phyloP scores from a whole-genome alignment of 352 stramenopile species.

The Globisporangium takayamanum region DNA sequence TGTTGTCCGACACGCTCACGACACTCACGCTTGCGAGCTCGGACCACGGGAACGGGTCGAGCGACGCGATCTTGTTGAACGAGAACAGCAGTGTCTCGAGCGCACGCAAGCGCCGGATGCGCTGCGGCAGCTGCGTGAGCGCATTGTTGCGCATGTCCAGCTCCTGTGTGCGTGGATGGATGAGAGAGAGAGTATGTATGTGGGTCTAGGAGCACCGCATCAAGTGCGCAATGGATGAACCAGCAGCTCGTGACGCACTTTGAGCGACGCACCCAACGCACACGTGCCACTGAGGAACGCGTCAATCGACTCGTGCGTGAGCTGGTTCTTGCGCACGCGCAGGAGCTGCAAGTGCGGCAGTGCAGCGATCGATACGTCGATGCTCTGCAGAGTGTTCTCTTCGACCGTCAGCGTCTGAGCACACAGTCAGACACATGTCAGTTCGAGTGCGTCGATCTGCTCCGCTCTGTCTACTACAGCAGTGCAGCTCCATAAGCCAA shows the following conservation, averaged over 20 bases:
- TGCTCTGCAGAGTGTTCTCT: constrained; percentile 48
- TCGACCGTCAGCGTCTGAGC: constrained; percentile 56
- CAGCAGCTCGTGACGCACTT: constrained; percentile 9
- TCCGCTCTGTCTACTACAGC: background rate
- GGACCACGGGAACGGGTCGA: constrained; percentile 57
- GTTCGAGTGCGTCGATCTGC: background rate
- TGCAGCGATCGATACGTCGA: constrained; percentile 33
- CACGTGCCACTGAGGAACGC: constrained; percentile 25
- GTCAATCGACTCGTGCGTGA: constrained; percentile 39
- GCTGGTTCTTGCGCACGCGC: constrained; percentile 67
- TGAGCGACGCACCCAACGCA: constrained; percentile 21
- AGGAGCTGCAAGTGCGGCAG: constrained; percentile 52
- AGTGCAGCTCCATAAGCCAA: background rate
- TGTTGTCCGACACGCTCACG: constrained; percentile 76
- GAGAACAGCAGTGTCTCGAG: constrained; percentile 63
- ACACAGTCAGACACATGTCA: background rate
- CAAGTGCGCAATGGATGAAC: background rate
- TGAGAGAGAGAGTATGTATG: background rate
- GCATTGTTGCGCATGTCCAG: constrained; percentile 73
- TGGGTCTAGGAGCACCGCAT: too few species aligned
- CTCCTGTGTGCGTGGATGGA: constrained; percentile 22
- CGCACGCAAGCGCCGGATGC: constrained; percentile 26
- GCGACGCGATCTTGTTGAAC: constrained; percentile 67
- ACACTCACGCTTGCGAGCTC: constrained; percentile 38
- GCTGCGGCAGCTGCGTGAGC: constrained; percentile 31